Evolutionary conservation across 2,329 filamentous ascomycete genomes (phyloP).

Genomic region (Epichloe typhina): DNA sequence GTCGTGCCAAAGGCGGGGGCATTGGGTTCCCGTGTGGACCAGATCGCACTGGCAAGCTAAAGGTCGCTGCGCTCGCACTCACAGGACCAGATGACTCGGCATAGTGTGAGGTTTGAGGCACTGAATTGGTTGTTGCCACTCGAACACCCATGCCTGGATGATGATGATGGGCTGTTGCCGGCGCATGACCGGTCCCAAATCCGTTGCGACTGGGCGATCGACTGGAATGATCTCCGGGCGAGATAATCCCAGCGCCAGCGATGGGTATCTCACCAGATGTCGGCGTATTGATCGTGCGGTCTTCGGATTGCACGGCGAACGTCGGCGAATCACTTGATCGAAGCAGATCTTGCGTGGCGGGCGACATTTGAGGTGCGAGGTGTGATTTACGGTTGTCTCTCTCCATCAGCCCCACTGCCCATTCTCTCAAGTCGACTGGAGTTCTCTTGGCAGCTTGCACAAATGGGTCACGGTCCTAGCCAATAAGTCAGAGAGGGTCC

Average conservation of each 20-base stretch:
- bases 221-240: slow-evolving; percentile 38
- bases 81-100: slow-evolving; percentile 25
- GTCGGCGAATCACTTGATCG: slow-evolving; percentile 50
- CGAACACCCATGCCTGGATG: slow-evolving; percentile 42
- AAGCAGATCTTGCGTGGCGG: slow-evolving; percentile 64
- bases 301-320: slow-evolving; percentile 25
- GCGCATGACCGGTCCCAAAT: slow-evolving; percentile 29
- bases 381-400: slow-evolving; percentile 92
- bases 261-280: slow-evolving; percentile 64
- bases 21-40: slow-evolving; percentile 46
- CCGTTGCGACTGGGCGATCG: slow-evolving; percentile 41
- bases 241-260: slow-evolving; percentile 39
- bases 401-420: slow-evolving; percentile 90
- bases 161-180: slow-evolving; percentile 34
- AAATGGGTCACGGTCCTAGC: slow-evolving; percentile 80
- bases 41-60: slow-evolving; percentile 51
- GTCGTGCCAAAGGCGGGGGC: slow-evolving; percentile 46
- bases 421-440: slow-evolving; percentile 83
- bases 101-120: slow-evolving; percentile 32
- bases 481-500: slow-evolving; percentile 4
- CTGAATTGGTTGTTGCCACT: slow-evolving; percentile 37
- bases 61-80: slow-evolving; percentile 36
- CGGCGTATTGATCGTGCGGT: slow-evolving; percentile 42
- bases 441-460: slow-evolving; percentile 93
- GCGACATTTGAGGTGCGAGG: slow-evolving; percentile 66